phyloP scores from a whole-genome alignment of 495 filamentous ascomycete genomes.

The Hypomontagnella monticulosa region DNA sequence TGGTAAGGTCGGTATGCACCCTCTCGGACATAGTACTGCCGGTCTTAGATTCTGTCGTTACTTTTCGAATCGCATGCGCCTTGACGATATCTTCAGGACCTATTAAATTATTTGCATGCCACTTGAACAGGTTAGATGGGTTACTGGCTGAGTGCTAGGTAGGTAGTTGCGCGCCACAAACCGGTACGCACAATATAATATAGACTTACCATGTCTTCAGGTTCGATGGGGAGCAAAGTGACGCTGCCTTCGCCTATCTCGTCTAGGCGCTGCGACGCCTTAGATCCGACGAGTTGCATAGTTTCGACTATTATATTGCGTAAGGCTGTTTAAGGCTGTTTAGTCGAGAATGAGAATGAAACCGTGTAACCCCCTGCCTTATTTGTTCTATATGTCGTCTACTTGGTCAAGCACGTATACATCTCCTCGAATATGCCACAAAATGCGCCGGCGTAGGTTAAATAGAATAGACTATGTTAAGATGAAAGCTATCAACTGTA shows the following conservation, averaged over 20 bases:
- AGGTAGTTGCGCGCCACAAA: constrained; percentile 7
- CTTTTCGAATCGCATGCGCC: constrained; percentile 83
- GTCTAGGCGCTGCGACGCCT: constrained; percentile 65
- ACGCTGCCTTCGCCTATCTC: constrained; percentile 80
- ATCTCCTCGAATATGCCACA: too few species aligned
- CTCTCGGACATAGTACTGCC: constrained; percentile 79
- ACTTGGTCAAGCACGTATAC: too few species aligned
- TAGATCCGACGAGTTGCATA: constrained; percentile 49
- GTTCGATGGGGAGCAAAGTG: constrained; percentile 86
- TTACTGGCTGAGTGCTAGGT: too few species aligned
- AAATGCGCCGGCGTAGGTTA: too few species aligned
- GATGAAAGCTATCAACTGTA: too few species aligned
- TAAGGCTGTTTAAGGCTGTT: too few species aligned
- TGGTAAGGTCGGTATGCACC: constrained; percentile 79
- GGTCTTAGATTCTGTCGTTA: constrained; percentile 73
- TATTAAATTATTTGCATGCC: constrained; percentile 97
- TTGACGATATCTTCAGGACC: constrained; percentile 79
- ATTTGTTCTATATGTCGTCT: too few species aligned
- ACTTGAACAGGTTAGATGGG: constrained; percentile 58
- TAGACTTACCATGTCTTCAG: constrained; percentile 87
- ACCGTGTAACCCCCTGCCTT: too few species aligned
- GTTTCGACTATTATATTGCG: background rate
- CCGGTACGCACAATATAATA: background rate
- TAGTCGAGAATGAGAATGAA: too few species aligned
- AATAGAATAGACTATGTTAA: too few species aligned